Evolutionary conservation across 179 eudicot species (phyloP), one percentile per base, ranked within the genome.

Genomic region (Spergularia azorica): DNA sequence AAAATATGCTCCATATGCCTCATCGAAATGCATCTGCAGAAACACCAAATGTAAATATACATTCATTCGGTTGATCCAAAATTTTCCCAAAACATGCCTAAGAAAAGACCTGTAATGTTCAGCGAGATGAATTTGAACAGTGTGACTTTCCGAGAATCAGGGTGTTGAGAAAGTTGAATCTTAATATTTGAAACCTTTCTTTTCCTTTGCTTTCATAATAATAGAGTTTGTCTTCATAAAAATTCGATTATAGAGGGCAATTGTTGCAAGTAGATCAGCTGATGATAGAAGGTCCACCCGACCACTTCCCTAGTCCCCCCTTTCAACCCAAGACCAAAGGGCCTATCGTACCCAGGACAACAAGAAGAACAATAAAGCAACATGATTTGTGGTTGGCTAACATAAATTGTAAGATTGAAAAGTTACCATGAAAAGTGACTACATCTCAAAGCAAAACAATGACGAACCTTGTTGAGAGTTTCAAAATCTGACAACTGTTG

Each of bases 11-110:
- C 97, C 99, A 79, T 80, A 74, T 21, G 81, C 82, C 77, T 85
- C 82, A 79, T 89, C 95, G 77, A 90, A 86, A 84, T 95, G 99
- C 97, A 95, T 91, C 99, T 95, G 87, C n/a, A 59, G 73, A 82
- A 71, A 76, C n/a, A 82, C 16, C 63, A 78, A 15, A 63, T 38
- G 68, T 9, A 15, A 11, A 78, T 39, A 64, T 63, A 69, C 10
- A 55, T 56, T 48, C 41, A 70, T 32, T 8, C 15, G 16, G 21
- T 54, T 54, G 3, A 56, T 77, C 41, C 39, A n/a, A 60, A 39
- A 15, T 21, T 18, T 14, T 18, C 57, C 51, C 60, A 57, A 41
- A 51, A 15, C 26, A 62, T 38, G 52, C 50, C 6, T 4, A 32
- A 74, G 41, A 55, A 69, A 21, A 26, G 32, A 26, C 8, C 7